These are phyloP conservation scores for Cutaneotrichosporon cavernicola DNA, from an alignment of 1,284 basidiomycete species.

Conservation along the genomic window DNA sequence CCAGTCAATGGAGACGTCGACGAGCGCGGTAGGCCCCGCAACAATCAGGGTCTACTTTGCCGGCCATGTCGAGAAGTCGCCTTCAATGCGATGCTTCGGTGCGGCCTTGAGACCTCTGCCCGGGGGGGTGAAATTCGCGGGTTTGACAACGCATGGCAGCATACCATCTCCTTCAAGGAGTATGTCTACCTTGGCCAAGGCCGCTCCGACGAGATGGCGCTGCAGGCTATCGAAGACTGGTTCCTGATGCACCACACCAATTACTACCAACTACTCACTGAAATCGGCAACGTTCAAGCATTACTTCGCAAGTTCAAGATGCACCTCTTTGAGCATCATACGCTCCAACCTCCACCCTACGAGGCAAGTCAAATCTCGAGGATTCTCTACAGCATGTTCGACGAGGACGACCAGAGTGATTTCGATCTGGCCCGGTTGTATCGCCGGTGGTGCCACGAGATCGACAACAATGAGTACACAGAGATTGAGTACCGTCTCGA, in stretches of 20 bases:
- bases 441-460: conserved; percentile 13
- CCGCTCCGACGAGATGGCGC: conserved; percentile 17
- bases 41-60: conserved; percentile 17
- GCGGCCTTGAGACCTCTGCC: conserved; percentile 23
- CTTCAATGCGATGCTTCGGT: conserved; percentile 15
- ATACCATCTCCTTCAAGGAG: conserved; percentile 7
- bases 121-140: conserved; percentile 21
- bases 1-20: conserved; percentile 16
- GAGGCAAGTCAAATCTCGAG: background rate
- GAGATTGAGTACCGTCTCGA: conserved; percentile 14
- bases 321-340: background rate
- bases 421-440: background rate
- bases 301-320: background rate
- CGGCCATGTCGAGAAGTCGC: conserved; percentile 22
- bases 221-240: conserved; percentile 28
- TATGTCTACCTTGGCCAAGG: conserved; percentile 21
- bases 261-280: conserved; percentile 25
- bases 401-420: background rate
- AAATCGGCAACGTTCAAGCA: conserved; percentile 25
- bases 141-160: conserved; percentile 3
- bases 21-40: conserved; percentile 17
- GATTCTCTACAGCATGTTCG: background rate
- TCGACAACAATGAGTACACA: conserved; percentile 15
- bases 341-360: background rate
- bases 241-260: conserved; percentile 33